Conservation (phyloP, 1,139 yeast species). For the Taiozyma sp. region DNA sequence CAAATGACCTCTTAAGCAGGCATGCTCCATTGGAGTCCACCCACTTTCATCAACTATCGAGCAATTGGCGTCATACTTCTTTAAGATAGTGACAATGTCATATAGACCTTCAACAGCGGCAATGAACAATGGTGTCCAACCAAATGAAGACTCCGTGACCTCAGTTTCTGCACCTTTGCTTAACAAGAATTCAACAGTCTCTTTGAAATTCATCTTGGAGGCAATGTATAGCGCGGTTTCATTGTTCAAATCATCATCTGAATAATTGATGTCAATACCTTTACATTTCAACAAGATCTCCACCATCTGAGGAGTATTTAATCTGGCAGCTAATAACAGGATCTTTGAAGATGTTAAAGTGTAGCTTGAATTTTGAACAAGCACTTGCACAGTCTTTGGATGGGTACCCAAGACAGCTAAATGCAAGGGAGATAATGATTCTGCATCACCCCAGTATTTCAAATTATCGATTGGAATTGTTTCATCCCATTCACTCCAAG, state of each 20-base stretch:
- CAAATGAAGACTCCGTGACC: conserved; percentile 70
- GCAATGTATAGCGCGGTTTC: conserved; percentile 86
- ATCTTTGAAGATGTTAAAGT: conserved; percentile 44
- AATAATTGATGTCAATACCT: conserved; percentile 60
- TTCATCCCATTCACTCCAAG: conserved; percentile 47
- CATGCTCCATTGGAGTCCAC: conserved; percentile 97
- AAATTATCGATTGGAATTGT: conserved; percentile 52
- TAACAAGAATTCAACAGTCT: conserved; percentile 53
- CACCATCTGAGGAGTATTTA: conserved; percentile 55
- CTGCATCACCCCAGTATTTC: conserved; percentile 76
- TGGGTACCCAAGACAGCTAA: conserved; percentile 80
- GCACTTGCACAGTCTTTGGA: conserved; percentile 63
- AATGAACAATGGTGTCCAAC: conserved; percentile 92
- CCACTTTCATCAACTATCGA: conserved; percentile 76
- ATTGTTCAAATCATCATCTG: conserved; percentile 47
- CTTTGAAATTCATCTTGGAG: conserved; percentile 52
- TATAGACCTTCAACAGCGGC: conserved; percentile 84
- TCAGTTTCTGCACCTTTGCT: conserved; percentile 64
- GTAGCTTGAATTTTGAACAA: conserved; percentile 43
- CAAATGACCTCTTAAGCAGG: conserved; percentile 84
- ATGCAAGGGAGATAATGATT: conserved; percentile 76
- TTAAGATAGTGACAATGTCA: conserved; percentile 50
- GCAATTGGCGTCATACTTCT: conserved; percentile 47
- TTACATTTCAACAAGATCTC: conserved; percentile 47
- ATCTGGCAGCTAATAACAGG: conserved; percentile 64